Percentiles rank a stretch among this genome's conserved stretches.
phyloP scores from a whole-genome alignment of 164 flowering plant genomes.

The Chimonanthus salicifolius region DNA sequence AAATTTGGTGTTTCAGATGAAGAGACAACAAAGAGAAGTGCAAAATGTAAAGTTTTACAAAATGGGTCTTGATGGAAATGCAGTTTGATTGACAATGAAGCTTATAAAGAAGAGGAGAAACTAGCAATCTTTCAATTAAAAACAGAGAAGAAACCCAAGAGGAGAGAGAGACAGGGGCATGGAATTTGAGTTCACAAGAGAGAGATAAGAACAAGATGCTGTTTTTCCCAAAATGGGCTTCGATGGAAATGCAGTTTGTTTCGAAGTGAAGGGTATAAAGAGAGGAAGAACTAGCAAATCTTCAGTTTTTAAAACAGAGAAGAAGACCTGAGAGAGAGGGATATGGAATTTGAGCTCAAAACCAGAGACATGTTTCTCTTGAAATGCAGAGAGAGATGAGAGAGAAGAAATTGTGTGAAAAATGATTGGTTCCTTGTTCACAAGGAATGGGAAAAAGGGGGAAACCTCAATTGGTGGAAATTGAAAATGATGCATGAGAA shows the following conservation, averaged over 20 bases:
- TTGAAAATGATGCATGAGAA: no score
- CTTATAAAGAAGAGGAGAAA: background rate
- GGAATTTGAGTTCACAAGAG: no score
- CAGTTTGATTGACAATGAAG: no score
- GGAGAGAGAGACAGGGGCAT: no score
- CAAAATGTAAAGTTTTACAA: background rate
- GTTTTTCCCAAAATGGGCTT: background rate
- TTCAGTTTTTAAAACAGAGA: no score
- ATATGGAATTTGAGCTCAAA: background rate
- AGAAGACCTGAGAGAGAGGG: no score
- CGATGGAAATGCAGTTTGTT: background rate
- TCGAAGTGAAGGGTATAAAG: background rate
- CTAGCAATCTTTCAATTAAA: background rate
- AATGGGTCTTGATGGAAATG: background rate
- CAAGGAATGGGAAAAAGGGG: no score
- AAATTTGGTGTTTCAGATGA: no score
- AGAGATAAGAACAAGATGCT: background rate
- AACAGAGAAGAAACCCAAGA: background rate
- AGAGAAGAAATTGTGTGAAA: no score
- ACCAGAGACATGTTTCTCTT: background rate
- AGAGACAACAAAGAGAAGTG: no score
- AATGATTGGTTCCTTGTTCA: no score
- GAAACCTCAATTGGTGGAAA: no score
- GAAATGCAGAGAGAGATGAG: background rate
- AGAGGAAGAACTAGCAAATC: background rate